phyloP scores from a whole-genome alignment of 106 monocot species.

The Dendrobium officinale region DNA sequence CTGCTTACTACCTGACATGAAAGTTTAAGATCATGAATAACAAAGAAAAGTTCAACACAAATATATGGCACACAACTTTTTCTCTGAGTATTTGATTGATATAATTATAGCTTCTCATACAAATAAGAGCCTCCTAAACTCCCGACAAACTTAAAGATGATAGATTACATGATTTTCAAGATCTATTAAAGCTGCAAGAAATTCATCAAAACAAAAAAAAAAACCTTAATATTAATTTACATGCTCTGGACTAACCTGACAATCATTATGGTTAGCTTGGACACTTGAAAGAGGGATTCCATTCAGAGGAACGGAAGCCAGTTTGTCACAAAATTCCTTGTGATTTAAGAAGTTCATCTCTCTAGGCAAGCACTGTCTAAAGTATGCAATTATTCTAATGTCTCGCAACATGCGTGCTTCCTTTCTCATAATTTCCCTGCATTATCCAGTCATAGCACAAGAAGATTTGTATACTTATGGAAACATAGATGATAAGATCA shows the following conservation, averaged over 20 bases:
- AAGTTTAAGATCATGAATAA: neutral
- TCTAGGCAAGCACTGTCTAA: constrained; percentile 60
- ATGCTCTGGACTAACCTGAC: constrained; percentile 27
- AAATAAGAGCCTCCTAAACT: neutral
- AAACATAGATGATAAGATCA: neutral
- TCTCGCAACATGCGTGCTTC: constrained; percentile 51
- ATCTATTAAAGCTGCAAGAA: neutral
- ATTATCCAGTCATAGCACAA: constrained; percentile 9
- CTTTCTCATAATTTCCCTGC: constrained; percentile 43
- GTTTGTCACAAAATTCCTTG: constrained; percentile 32
- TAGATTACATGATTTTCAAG: neutral
- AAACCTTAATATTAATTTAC: neutral
- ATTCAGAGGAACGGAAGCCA: constrained; percentile 61
- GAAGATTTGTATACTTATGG: neutral
- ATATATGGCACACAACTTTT: neutral
- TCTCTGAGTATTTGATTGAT: too few species aligned
- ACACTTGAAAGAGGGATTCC: constrained; percentile 46
- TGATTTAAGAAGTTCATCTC: constrained; percentile 25
- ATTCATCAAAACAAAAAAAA: neutral
- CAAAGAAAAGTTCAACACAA: neutral
- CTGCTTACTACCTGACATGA: constrained; percentile 27
- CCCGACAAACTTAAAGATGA: neutral
- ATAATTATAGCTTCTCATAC: neutral
- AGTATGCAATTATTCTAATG: constrained; percentile 52
- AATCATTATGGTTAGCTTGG: constrained; percentile 28